Evolutionary conservation across 2,329 filamentous ascomycete genomes (phyloP).

Genomic region (Diaporthe destruens): DNA sequence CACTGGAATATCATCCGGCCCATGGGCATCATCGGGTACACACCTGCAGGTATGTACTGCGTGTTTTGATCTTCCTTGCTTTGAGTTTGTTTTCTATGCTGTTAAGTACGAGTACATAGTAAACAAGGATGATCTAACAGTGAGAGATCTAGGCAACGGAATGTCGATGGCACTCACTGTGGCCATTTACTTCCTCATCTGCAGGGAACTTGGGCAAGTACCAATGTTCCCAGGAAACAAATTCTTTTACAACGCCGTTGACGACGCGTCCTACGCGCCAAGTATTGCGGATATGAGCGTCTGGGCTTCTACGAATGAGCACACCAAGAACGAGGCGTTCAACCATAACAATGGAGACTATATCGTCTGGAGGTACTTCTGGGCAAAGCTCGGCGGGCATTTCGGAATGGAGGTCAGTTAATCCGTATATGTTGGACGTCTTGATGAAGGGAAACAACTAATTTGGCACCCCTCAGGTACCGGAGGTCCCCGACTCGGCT

Average conservation of each 20-base stretch:
- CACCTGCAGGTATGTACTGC: conserved; percentile 45
- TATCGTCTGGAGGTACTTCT: conserved; percentile 48
- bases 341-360: conserved; percentile 48
- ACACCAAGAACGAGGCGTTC: conserved; percentile 47
- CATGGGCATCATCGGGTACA: conserved; percentile 48
- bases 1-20: conserved; percentile 49
- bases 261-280: conserved; percentile 48
- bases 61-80: not conserved
- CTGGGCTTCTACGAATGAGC: conserved; percentile 44
- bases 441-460: not conserved
- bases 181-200: conserved; percentile 48
- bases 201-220: conserved; percentile 44
- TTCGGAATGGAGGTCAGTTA: conserved; percentile 45
- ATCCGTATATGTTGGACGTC: too few relatives aligned
- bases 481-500: conserved; percentile 27
- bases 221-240: conserved; percentile 47
- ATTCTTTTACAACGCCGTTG: conserved; percentile 47
- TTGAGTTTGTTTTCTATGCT: not conserved
- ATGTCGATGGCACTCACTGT: conserved; percentile 49
- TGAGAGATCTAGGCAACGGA: conserved; percentile 44
- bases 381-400: conserved; percentile 44
- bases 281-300: conserved; percentile 48
- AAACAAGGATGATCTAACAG: not conserved
- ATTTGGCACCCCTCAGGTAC: not conserved
- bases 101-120: too few relatives aligned